Evolutionary conservation across 345 rosid species (phyloP), one percentile per base, ranked within the genome.

Genomic region (Capsella bursapastoris): DNA sequence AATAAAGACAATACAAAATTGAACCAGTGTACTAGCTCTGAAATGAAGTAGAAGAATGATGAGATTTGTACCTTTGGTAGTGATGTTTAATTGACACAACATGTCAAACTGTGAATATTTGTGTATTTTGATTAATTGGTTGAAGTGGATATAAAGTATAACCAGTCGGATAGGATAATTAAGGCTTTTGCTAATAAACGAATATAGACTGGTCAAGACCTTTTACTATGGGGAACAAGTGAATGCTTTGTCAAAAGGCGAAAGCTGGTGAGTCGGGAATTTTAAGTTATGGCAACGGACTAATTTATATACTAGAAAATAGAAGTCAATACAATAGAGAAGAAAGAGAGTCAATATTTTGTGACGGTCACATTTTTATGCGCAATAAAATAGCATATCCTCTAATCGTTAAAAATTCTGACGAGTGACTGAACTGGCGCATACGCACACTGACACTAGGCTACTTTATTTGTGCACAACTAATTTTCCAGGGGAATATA

Each of bases 261-360:
- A 29, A 14, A 56, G 9, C 10, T 6, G 34, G 37, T 29, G 44
- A 57, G 28, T 15, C 13, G 14, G 43, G 61, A n/a, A 32, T n/a
- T 57, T 57, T 57, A 41, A 57, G 34, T 2, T 57, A 8, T 34
- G 41, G 41, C 61, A 57, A 57, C 60, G 25, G 18, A 16, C 40
- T 31, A 31, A 56, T n/a, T 56, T 56, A 56, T 32, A 32, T 32
- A 32, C 8, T 34, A 10, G 4, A 29, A 49, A 28, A 28, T 63
- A 50, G 7, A 41, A 66, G 15, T 48, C 9, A 49, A 48, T 11
- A 22, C 25, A 37, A 16, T 34, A 2, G 4, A 66, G 5, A 50
- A 11, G 22, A 51, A 51, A 32, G 27, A 34, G 8, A 57, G 71
- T 67, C 61, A 52, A 67, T 25, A 52, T 52, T 67, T 67, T 52